Evolutionary conservation across 1,284 basidiomycete genomes (phyloP), one percentile per base, ranked within the genome.

Genomic region (Pascua sp.): DNA sequence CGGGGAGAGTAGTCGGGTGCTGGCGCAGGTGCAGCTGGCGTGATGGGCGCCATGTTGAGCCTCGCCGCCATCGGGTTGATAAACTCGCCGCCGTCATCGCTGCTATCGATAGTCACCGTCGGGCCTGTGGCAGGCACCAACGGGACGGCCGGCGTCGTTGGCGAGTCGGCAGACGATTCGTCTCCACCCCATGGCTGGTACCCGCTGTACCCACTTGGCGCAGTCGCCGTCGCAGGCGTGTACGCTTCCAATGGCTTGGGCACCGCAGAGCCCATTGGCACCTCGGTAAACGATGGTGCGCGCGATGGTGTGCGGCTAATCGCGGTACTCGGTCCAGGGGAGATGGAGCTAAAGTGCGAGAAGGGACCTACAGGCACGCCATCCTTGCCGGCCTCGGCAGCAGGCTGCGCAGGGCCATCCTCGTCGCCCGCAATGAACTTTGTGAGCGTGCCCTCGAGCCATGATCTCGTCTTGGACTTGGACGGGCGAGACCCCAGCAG

Each of bases 271-370:
- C 24, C 24, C 24, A 32, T 32, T 32, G 24, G 24, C 24, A 32
- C 24, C 24, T 32, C 24, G 24, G 24, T 32, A 32, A 32, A 32
- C 24, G 24, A 32, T 32, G 24, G 24, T 32, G 24, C 24, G 24
- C 24, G 24, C 24, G 24, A 32, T 10, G 64, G 48, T 11, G 61
- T 60, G 12, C 75, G 62, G 11, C 70, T 65, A 32, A 70, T 55
- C 51, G 83, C 84, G 4, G 87, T 87, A 9, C 88, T 90, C 10
- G 88, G 84, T 46, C 84, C 83, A 1, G 91, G 92, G 1, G 95
- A 91, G 65, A 98, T 97, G 15, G 91, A 86, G 67, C 89, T 93
- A 77, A 90, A 98, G 68, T 93, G 92, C 17, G 91, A 87, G 77
- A 98, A 98, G 8, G 95, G 91, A 0, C 94, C 95, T 11, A 83